A percentile compares a stretch with the other conserved stretches of the same genome.
Evolutionary conservation across 441 rosid genomes (phyloP).

Genomic region (Erodium trifolium): DNA sequence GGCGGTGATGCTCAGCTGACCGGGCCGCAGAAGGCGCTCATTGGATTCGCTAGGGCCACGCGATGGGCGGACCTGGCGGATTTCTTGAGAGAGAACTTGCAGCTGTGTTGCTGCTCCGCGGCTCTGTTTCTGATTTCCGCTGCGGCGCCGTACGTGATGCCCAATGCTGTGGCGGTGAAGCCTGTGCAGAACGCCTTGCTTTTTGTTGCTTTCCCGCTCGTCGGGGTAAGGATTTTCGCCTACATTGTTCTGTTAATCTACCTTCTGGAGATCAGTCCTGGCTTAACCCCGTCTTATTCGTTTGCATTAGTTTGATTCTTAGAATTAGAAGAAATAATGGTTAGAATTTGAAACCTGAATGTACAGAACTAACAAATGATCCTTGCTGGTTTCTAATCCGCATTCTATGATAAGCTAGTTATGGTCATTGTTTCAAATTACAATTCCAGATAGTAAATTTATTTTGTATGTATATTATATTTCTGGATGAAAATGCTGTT

Average conservation of each 20-base stretch:
- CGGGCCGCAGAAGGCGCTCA: too few relatives aligned
- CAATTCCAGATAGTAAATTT: not conserved
- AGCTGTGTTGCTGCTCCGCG: constrained; percentile 52
- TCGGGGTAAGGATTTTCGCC: constrained; percentile 42
- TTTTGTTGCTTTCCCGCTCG: constrained; percentile 65
- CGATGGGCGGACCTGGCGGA: too few relatives aligned
- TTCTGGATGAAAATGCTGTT: not conserved
- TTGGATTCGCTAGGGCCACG: too few relatives aligned
- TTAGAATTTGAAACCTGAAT: not conserved
- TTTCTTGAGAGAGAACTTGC: too few relatives aligned
- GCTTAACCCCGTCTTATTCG: not conserved
- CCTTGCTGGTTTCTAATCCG: not conserved
- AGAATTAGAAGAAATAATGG: not conserved
- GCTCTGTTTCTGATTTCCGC: constrained; percentile 60
- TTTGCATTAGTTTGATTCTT: not conserved
- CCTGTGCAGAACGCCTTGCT: constrained; percentile 55
- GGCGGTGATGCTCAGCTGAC: not conserved
- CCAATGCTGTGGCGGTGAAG: constrained; percentile 28
- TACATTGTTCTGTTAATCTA: too few relatives aligned
- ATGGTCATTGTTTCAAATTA: not conserved
- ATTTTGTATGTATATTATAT: not conserved
- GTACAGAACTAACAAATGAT: not conserved
- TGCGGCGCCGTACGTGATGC: constrained; percentile 54
- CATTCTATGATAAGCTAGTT: too few relatives aligned
- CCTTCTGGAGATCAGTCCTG: too few relatives aligned